phyloP scores from a whole-genome alignment of 1,284 basidiomycete species.

The Cerioporus squamosus region DNA sequence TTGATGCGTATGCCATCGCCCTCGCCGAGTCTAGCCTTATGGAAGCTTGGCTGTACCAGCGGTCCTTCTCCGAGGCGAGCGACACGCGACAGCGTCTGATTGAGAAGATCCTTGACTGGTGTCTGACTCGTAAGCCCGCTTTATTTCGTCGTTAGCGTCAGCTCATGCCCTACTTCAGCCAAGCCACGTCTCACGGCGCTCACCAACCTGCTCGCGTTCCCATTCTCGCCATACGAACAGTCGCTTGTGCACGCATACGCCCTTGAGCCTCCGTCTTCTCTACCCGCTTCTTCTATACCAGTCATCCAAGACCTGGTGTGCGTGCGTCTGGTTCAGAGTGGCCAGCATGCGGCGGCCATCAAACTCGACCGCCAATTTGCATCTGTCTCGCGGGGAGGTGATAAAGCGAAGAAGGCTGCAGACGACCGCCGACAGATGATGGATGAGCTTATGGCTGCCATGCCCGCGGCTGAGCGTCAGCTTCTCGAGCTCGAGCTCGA shows the following conservation, averaged over 20 bases:
- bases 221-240: conserved; percentile 68
- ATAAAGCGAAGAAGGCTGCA: conserved; percentile 31
- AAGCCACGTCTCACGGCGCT: conserved; percentile 59
- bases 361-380: conserved; percentile 74
- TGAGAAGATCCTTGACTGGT: conserved; percentile 67
- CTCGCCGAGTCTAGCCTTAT: conserved; percentile 63
- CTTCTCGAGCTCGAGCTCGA: conserved; percentile 58
- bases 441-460: conserved; percentile 60
- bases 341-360: conserved; percentile 73
- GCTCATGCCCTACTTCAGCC: conserved; percentile 43
- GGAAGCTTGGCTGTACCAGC: conserved; percentile 76
- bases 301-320: conserved; percentile 83
- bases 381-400: conserved; percentile 30
- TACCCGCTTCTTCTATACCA: conserved; percentile 54
- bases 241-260: conserved; percentile 58
- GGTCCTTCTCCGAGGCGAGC: conserved; percentile 63
- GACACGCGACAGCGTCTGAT: conserved; percentile 57
- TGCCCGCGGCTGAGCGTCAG: conserved; percentile 61
- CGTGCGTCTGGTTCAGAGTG: conserved; percentile 77
- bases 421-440: conserved; percentile 71
- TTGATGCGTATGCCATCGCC: conserved; percentile 68
- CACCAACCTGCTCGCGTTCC: conserved; percentile 61
- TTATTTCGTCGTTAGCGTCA: conserved; percentile 1
- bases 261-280: conserved; percentile 53
- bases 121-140: conserved; percentile 62